These are phyloP conservation scores for Phytophthora fragariaefolia DNA, from an alignment of 352 stramenopile genomes.

Conservation along the genomic window DNA sequence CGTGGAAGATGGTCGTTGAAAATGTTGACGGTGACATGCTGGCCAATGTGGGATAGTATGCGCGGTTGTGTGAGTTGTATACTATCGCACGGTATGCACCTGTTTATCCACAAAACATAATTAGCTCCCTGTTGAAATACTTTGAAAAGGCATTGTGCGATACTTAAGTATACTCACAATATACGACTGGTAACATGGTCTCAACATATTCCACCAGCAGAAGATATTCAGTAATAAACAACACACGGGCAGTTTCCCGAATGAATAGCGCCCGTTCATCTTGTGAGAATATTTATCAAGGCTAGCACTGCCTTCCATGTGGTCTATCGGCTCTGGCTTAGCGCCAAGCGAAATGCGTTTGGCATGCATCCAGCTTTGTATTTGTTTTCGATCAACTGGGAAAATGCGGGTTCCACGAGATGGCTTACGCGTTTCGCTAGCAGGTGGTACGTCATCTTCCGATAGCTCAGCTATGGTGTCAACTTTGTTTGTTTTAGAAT, in stretches of 20 bases:
- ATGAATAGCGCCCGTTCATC: constrained; percentile 25
- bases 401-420: neutral
- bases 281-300: constrained; percentile 5
- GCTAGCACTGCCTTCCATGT: neutral
- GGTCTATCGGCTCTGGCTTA: neutral
- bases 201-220: constrained; percentile 41
- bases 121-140: too few species aligned
- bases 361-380: neutral
- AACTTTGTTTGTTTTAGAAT: neutral
- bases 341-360: neutral
- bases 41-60: neutral
- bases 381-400: neutral
- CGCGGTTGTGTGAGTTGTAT: neutral
- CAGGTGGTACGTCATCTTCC: neutral
- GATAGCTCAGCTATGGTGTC: neutral
- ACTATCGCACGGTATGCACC: neutral
- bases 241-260: constrained; percentile 24
- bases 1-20: neutral
- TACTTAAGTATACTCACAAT: constrained; percentile 24
- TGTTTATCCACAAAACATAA: too few species aligned
- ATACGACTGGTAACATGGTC: constrained; percentile 36
- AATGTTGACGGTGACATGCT: neutral
- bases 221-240: constrained; percentile 45
- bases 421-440: neutral
- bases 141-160: too few species aligned